A percentile compares a stretch with the other conserved stretches of the same genome.
Evolutionary conservation across 2,329 filamentous ascomycete genomes (phyloP).

Genomic region (Cladosporium sp.): DNA sequence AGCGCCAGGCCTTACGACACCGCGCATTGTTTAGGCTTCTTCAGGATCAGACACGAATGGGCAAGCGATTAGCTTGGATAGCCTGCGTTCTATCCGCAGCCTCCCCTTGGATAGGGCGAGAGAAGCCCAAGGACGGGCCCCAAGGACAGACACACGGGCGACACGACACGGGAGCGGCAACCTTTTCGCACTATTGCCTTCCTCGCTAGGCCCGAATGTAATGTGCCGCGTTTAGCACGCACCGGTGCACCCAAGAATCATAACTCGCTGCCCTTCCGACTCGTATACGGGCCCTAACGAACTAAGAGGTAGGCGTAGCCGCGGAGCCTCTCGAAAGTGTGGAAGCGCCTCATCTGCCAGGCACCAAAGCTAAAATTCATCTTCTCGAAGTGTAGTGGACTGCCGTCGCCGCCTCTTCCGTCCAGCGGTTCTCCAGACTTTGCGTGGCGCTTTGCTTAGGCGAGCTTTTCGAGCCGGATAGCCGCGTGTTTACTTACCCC

Average conservation of each 20-base stretch:
- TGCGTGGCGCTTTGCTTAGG: not conserved
- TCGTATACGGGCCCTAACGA: conserved; percentile 1
- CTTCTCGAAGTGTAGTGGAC: not conserved
- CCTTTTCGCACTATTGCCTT: not conserved
- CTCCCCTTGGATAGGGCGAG: not conserved
- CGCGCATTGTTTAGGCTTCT: conserved; percentile 5
- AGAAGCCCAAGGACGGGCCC: not conserved
- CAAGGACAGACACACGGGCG: not conserved
- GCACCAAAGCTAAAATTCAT: conserved; percentile 8
- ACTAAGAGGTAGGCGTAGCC: conserved; percentile 5
- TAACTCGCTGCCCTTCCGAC: not conserved
- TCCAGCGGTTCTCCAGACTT: not conserved
- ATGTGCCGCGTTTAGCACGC: not conserved
- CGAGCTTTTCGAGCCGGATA: not conserved
- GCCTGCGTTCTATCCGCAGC: not conserved
- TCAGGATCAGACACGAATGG: conserved; percentile 10
- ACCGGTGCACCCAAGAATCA: not conserved
- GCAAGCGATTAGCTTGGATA: not conserved
- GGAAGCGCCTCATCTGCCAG: not conserved
- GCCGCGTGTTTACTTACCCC: not conserved
- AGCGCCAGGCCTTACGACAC: conserved; percentile 7
- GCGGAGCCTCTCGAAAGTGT: not conserved
- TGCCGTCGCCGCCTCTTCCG: not conserved
- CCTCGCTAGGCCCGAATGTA: not conserved
- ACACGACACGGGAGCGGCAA: not conserved